These are phyloP conservation scores for Schizochytrium sp. DNA, from an alignment of 108 stramenopile species.

Conservation along the genomic window DNA sequence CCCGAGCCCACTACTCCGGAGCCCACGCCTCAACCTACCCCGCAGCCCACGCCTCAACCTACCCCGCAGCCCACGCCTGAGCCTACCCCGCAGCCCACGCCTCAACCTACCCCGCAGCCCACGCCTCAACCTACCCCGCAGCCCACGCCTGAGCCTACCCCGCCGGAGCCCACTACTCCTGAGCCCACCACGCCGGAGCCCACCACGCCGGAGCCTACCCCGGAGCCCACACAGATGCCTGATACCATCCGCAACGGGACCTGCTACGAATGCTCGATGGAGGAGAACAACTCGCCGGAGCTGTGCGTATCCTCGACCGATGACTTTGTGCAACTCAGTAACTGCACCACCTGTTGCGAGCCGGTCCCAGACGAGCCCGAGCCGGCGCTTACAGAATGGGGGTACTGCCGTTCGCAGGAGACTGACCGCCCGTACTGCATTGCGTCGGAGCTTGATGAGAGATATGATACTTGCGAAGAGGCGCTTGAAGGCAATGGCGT, in stretches of 20 bases:
- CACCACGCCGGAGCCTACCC: not conserved
- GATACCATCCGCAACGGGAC: too few species aligned
- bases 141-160: too few species aligned
- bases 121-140: too few species aligned
- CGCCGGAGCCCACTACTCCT: too few species aligned
- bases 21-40: not conserved
- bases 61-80: not conserved
- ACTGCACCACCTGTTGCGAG: not conserved
- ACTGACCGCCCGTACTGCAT: not conserved
- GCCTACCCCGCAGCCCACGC: not conserved
- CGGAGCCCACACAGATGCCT: too few species aligned
- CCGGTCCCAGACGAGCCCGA: not conserved
- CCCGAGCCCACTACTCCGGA: not conserved
- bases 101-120: not conserved
- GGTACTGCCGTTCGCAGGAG: not conserved
- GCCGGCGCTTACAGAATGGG: not conserved
- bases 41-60: not conserved
- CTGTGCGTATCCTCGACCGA: not conserved
- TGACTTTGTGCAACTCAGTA: not conserved
- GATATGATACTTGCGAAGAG: not conserved
- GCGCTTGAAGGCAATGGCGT: not conserved
- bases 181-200: too few species aligned
- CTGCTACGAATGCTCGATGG: not conserved
- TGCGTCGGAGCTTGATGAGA: too few species aligned
- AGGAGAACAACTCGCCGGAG: not conserved